Conservation (phyloP, 176 grass and related monocot species). For the Elymus sibiricus region DNA sequence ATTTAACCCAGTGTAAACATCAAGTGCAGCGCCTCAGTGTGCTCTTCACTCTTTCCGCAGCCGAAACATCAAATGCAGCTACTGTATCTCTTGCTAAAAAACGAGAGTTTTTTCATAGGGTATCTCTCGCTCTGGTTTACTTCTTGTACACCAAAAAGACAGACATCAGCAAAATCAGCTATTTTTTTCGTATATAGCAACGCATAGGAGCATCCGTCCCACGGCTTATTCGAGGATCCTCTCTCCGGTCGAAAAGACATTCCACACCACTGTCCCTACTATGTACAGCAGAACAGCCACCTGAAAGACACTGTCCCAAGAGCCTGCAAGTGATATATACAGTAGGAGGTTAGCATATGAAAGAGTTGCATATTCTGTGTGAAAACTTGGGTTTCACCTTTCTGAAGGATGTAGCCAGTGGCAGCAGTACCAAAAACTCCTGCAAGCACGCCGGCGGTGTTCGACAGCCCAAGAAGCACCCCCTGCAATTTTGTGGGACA, state of each 20-base stretch:
- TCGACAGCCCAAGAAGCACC: conserved; percentile 87
- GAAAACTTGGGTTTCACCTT: conserved; percentile 22
- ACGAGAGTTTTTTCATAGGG: background rate
- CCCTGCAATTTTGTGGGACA: conserved; percentile 41
- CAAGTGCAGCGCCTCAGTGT: background rate
- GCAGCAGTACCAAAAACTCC: conserved; percentile 92
- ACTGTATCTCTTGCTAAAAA: conserved; percentile 22
- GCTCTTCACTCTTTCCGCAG: background rate
- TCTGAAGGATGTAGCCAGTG: conserved; percentile 84
- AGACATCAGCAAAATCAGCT: conserved; percentile 27
- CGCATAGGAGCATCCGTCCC: background rate
- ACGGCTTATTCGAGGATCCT: conserved; percentile 67
- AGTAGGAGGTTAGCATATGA: background rate
- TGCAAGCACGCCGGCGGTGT: conserved; percentile 93
- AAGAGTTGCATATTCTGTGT: background rate
- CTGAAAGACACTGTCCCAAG: conserved; percentile 95
- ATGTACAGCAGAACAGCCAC: conserved; percentile 75
- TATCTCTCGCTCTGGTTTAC: conserved; percentile 6
- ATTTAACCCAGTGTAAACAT: background rate
- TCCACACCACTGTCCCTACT: conserved; percentile 88
- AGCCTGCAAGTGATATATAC: conserved; percentile 44
- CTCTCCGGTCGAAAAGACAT: conserved; percentile 87
- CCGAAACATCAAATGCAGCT: conserved; percentile 4
- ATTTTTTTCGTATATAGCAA: background rate
- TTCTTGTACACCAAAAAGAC: background rate